Evolutionary conservation across 768 basidiomycete genomes (phyloP), one percentile per base, ranked within the genome.

Genomic region (Pisolithus microcarpus): DNA sequence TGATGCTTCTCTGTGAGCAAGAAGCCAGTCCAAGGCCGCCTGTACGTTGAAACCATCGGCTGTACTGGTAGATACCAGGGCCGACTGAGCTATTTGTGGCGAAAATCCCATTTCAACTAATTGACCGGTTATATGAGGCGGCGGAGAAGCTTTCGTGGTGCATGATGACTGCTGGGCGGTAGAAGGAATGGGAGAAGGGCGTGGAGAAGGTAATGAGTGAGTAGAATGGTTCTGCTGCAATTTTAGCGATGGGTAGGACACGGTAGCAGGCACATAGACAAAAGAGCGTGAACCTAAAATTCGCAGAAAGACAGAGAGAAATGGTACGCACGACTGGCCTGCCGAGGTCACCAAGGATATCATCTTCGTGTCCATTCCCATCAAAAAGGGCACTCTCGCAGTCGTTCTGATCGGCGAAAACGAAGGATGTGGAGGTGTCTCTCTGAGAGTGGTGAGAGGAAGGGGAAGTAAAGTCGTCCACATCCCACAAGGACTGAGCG

Each of bases 51-150:
- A 63, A 0, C 83, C 84, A 7, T 38, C 49, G 37, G 57, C 54
- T 0, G 77, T 78, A 38, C 77, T 71, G 0, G 89, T 91, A 24
- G 82, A 74, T 3, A 79, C 76, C 1, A 97, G 78, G 0, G 94
- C 93, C 19, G 75, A 64, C 7, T 81, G 80, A 2, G 94, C 87
- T 60, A 90, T 82, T 16, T 77, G 66, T 21, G 86, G 74, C 0
- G 89, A 80, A 70, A 96, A 97, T 4, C 94, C 95, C 92, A 97
- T 96, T 68, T 94, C 91, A 28, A 96, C 87, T 28, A 97, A 79
- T 63, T 91, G 87, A 0, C 95, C 93, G 1, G 92, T 69, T 48
- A 97, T 74, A 61, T 97, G 95, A 0, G 94, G 95, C 1, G 94
- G 95, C 2, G 85, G 85, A 0, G 85, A 84, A 0, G 64, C 51